These are phyloP conservation scores for Saccharomycopsis sp. DNA, from an alignment of 805 yeast genomes.

Conservation along the genomic window DNA sequence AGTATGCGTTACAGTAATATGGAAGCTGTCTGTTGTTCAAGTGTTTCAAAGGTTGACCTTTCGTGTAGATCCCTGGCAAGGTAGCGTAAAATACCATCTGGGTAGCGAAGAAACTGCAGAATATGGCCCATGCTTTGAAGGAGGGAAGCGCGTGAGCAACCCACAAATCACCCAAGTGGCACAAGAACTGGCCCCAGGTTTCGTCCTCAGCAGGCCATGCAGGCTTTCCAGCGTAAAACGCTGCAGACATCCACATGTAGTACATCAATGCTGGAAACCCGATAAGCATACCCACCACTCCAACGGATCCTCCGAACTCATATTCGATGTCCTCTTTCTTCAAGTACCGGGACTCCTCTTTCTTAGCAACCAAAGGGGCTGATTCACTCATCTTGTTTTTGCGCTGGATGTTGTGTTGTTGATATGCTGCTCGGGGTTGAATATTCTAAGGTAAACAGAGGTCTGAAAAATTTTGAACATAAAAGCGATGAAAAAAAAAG, in stretches of 20 bases:
- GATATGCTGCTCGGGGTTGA: too few species aligned
- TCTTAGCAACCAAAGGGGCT: neutral
- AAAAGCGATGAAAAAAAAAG: neutral
- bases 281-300: slow-evolving; percentile 84
- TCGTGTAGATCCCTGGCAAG: slow-evolving; percentile 90
- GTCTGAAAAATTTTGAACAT: neutral
- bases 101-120: slow-evolving; percentile 57
- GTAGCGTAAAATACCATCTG: slow-evolving; percentile 74
- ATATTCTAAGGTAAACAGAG: neutral
- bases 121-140: slow-evolving; percentile 56
- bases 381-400: neutral
- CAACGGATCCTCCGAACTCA: slow-evolving; percentile 92
- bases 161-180: slow-evolving; percentile 39
- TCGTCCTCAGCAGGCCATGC: slow-evolving; percentile 61
- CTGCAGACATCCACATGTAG: slow-evolving; percentile 92
- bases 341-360: slow-evolving; percentile 25
- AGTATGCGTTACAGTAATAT: slow-evolving; percentile 88
- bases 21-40: slow-evolving; percentile 75
- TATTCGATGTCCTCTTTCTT: slow-evolving; percentile 54
- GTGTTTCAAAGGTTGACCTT: slow-evolving; percentile 89
- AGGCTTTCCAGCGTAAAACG: slow-evolving; percentile 65
- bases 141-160: slow-evolving; percentile 44
- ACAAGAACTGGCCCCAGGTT: slow-evolving; percentile 44
- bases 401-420: neutral
- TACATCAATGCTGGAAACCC: slow-evolving; percentile 93